These are phyloP conservation scores for Penicillium sclerotiorum DNA, from an alignment of 2,329 filamentous ascomycete genomes.

Conservation along the genomic window DNA sequence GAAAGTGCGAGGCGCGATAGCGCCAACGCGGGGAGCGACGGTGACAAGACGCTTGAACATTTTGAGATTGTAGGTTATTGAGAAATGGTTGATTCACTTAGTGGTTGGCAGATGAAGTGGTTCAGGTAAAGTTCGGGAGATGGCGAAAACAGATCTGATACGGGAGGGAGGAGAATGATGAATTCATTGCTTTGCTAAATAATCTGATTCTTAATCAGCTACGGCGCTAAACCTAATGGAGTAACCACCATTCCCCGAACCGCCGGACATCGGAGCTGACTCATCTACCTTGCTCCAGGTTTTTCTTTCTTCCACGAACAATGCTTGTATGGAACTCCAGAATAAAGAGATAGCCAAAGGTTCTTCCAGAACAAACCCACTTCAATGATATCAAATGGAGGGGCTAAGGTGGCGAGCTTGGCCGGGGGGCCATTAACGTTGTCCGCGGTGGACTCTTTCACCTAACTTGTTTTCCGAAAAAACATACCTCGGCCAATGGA, in stretches of 20 bases:
- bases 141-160: slow-evolving; percentile 28
- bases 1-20: slow-evolving; percentile 53
- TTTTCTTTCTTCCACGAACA: not conserved
- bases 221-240: slow-evolving; percentile 19
- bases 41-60: slow-evolving; percentile 63
- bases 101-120: not conserved
- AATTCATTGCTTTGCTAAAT: slow-evolving; percentile 32
- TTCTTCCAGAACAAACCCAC: not conserved
- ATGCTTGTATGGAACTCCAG: not conserved
- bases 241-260: slow-evolving; percentile 16
- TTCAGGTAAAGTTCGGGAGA: slow-evolving; percentile 7
- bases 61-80: slow-evolving; percentile 32
- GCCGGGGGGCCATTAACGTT: slow-evolving; percentile 17
- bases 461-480: slow-evolving; percentile 20
- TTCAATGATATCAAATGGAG: slow-evolving; percentile 18
- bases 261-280: slow-evolving; percentile 29
- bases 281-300: slow-evolving; percentile 9
- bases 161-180: slow-evolving; percentile 20
- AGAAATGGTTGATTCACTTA: slow-evolving; percentile 8
- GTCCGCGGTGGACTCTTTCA: slow-evolving; percentile 21
- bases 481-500: slow-evolving; percentile 18
- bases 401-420: slow-evolving; percentile 15
- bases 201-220: slow-evolving; percentile 29
- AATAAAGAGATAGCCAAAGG: not conserved
- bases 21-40: slow-evolving; percentile 56